Conservation (phyloP, 441 rosid genomes). For the Macaranga tanarius region DNA sequence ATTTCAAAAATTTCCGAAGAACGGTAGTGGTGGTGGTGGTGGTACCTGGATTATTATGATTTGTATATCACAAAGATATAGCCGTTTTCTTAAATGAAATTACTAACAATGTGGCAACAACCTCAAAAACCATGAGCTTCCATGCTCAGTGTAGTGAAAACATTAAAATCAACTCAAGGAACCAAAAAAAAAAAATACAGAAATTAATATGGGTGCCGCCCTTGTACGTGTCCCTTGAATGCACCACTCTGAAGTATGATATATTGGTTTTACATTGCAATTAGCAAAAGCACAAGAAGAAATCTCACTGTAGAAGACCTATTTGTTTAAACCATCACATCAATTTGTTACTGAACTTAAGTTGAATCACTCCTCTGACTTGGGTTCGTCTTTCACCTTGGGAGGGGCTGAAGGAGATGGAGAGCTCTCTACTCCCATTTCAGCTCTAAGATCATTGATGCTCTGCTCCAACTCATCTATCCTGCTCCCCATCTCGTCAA, state of each 20-base stretch:
- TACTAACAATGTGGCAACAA: neutral
- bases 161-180: neutral
- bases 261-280: neutral
- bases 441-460: constrained; percentile 55
- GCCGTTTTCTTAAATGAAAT: no score
- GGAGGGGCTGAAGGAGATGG: constrained; percentile 51
- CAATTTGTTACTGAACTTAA: constrained; percentile 5
- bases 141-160: neutral
- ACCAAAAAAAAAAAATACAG: neutral
- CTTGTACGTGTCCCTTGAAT: neutral
- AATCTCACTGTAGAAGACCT: neutral
- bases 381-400: constrained; percentile 49
- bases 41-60: neutral
- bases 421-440: constrained; percentile 68
- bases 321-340: neutral
- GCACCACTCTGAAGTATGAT: neutral
- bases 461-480: constrained; percentile 73
- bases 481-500: constrained; percentile 70
- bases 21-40: no score
- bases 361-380: constrained; percentile 44
- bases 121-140: neutral
- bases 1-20: neutral
- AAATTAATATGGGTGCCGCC: neutral
- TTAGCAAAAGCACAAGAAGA: neutral
- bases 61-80: no score